A percentile compares a stretch with the other conserved stretches of the same genome.
phyloP scores from a whole-genome alignment of 768 basidiomycete species.

The Nidula microcarpa region DNA sequence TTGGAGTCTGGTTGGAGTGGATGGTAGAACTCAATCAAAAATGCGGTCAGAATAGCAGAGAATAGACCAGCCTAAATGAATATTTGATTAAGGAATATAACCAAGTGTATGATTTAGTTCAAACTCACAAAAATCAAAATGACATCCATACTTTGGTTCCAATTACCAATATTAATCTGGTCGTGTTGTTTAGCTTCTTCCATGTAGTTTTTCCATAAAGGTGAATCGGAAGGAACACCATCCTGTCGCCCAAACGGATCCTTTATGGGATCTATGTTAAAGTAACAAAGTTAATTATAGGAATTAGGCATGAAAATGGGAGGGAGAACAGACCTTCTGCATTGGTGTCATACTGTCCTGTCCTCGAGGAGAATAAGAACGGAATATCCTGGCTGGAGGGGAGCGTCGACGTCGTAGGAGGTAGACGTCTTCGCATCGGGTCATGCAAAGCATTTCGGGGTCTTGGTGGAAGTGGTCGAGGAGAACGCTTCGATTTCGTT shows the following conservation, averaged over 20 bases:
- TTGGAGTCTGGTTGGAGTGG: conserved; percentile 9
- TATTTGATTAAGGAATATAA: not conserved
- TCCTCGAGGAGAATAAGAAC: not conserved
- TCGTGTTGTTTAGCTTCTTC: conserved; percentile 7
- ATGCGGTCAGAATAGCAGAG: conserved; percentile 16
- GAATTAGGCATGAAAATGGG: not conserved
- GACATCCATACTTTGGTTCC: conserved; percentile 12
- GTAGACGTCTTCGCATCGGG: not conserved
- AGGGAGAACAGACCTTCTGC: not conserved
- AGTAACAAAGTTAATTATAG: not conserved
- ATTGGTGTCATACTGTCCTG: not conserved
- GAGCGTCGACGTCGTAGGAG: not conserved
- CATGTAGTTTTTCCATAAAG: conserved; percentile 11
- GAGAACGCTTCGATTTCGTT: not conserved
- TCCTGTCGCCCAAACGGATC: conserved; percentile 5
- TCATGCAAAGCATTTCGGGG: not conserved
- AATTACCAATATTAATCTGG: conserved; percentile 4
- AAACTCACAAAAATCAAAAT: conserved; percentile 9
- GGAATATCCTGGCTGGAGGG: not conserved
- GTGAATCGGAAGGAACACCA: conserved; percentile 5
- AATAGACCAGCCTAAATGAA: conserved; percentile 2
- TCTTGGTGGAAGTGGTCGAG: not conserved
- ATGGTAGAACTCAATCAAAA: conserved; percentile 14
- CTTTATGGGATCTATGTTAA: conserved; percentile 6
- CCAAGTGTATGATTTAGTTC: not conserved